Evolutionary conservation across 73 alveolate genomes (phyloP).

Genomic region (Paramecium sonneborni): DNA sequence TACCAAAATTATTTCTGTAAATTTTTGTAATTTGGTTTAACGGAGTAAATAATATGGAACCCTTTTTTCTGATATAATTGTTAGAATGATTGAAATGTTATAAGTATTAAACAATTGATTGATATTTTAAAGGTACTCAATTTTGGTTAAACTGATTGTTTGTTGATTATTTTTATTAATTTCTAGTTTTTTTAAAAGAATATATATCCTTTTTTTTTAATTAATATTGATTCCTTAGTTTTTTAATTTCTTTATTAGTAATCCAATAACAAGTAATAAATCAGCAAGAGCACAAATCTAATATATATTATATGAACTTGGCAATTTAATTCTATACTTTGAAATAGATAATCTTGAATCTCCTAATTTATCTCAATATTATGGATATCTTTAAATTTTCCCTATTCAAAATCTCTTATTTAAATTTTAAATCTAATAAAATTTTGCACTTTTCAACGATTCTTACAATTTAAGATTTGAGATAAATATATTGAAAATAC

Average conservation of each 20-base stretch:
- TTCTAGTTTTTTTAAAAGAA: background rate
- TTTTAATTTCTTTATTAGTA: background rate
- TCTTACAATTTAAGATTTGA: background rate
- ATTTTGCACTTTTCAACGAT: constrained; percentile 10
- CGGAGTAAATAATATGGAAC: background rate
- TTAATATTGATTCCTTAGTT: background rate
- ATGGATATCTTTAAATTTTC: background rate
- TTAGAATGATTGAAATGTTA: background rate
- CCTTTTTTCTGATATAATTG: background rate
- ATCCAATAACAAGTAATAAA: background rate
- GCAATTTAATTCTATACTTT: background rate
- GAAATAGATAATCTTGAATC: background rate
- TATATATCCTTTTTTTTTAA: background rate
- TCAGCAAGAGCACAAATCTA: background rate
- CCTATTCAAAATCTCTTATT: background rate
- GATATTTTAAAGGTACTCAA: background rate
- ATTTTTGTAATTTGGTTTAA: background rate
- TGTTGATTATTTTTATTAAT: background rate
- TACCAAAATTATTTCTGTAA: too few species aligned
- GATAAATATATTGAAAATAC: too few species aligned
- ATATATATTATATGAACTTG: background rate
- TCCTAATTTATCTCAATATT: background rate
- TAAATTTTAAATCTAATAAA: background rate
- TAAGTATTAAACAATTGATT: background rate
- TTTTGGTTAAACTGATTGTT: background rate